Base-by-base conservation (phyloP, 1,139 yeast species). In the Saccharomyces hybrid region DNA sequence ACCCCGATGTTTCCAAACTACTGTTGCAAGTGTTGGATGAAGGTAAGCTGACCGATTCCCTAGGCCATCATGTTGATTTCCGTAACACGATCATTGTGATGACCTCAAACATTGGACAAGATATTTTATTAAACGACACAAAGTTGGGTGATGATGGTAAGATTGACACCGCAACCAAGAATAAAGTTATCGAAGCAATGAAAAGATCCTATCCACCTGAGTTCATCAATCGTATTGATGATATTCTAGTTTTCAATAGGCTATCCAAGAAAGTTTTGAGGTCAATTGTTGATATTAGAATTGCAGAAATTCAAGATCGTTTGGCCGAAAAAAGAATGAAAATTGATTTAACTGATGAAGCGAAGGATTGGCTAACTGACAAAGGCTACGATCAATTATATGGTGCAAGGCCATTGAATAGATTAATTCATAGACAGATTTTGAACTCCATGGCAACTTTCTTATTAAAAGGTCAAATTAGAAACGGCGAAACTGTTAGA, bases 61-160 rank as follows among this genome's bases (percentile, higher is more conserved):
- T 90, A 65, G 99, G 99, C 32, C 87, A 89, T 55, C 88, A 85
- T 63, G 88, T 93, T 55, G 97, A 93, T 70, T 93, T 93, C 81
- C 82, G 90, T 61, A 93, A 93, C 70, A 88, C 98, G 1, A 86
- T 93, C 55, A 88, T 93, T 63, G 95, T 93, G n/a, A 88, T 93
- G 95, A 93, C 99, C 0, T 88, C 96, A 3, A 93, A 93, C 68
- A 88, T 93, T 65, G 99, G 99, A 6, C 98, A 93, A 70, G 96
- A 91, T 60, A 80, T 87, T 51, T 76, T 93, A 58, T 73, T 90
- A 52, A 75, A 83, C 13, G 96, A 88, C 62, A 70, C 73, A 28
- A 80, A 81, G 51, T 73, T 82, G 27, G 68, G 71, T 44, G 73
- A 75, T 31, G 78, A 76, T 20, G 84, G 84, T 23, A 71, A 67